Percentiles rank a stretch among this genome's conserved stretches.
Conservation (phyloP, 2,329 filamentous ascomycete genomes). For the Sporothrix globosa region DNA sequence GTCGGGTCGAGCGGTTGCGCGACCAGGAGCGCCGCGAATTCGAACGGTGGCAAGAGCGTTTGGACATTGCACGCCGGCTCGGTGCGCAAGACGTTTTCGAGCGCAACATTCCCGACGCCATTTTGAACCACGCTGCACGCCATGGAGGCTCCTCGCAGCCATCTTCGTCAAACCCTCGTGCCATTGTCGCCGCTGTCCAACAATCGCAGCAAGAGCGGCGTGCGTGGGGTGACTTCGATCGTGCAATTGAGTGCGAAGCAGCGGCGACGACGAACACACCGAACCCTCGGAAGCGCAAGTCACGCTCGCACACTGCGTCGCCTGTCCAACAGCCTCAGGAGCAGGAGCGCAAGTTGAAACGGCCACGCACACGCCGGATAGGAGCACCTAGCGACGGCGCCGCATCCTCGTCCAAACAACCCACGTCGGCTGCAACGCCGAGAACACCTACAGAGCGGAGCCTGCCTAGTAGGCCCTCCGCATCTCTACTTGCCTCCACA, state of each 20-base stretch:
- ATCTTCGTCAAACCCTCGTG: constrained; percentile 43
- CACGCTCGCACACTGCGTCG: constrained; percentile 69
- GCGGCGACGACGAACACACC: constrained; percentile 49
- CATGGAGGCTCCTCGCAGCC: constrained; percentile 44
- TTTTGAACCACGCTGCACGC: constrained; percentile 62
- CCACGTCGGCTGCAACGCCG: constrained; percentile 20
- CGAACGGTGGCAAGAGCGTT: constrained; percentile 79
- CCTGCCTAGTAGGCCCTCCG: constrained; percentile 4
- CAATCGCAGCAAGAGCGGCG: constrained; percentile 79
- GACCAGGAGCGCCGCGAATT: constrained; percentile 61
- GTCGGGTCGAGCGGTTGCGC: constrained; percentile 56
- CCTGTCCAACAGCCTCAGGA: constrained; percentile 69
- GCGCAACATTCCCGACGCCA: constrained; percentile 58
- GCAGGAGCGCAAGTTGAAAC: constrained; percentile 82
- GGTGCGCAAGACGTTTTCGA: constrained; percentile 75
- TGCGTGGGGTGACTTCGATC: constrained; percentile 90
- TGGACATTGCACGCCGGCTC: constrained; percentile 78
- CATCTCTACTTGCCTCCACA: background rate
- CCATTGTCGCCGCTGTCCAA: constrained; percentile 55
- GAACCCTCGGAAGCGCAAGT: constrained; percentile 72
- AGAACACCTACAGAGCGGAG: constrained; percentile 9
- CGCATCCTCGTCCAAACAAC: constrained; percentile 44
- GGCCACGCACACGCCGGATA: constrained; percentile 76
- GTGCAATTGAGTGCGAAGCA: constrained; percentile 70
- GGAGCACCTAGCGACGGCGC: constrained; percentile 52